These are phyloP conservation scores for Penicillium mononematosum DNA, from an alignment of 495 filamentous ascomycete genomes.

Conservation along the genomic window DNA sequence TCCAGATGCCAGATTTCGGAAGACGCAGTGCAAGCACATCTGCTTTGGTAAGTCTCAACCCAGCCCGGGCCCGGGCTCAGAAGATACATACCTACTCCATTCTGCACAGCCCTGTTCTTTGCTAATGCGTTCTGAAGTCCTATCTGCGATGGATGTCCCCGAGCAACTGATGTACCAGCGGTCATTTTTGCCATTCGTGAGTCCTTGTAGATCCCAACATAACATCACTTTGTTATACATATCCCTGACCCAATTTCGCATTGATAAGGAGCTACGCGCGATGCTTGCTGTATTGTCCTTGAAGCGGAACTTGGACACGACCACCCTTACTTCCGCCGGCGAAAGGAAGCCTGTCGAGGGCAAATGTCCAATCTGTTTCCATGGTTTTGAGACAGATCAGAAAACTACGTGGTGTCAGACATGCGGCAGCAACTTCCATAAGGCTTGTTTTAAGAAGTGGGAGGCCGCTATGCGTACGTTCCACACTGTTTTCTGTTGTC, in stretches of 20 bases:
- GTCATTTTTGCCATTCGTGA: background rate
- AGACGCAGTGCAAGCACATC: constrained; percentile 74
- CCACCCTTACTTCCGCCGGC: background rate
- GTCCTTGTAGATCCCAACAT: background rate
- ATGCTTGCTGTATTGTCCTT: constrained; percentile 41
- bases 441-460: constrained; percentile 71
- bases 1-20: constrained; percentile 51
- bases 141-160: background rate
- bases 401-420: constrained; percentile 68
- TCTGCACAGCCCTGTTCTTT: background rate
- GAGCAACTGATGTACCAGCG: background rate
- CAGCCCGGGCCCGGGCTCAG: background rate
- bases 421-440: constrained; percentile 80
- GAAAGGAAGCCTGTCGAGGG: constrained; percentile 52
- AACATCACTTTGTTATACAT: constrained; percentile 3
- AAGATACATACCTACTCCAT: background rate
- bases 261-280: constrained; percentile 47
- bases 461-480: constrained; percentile 49
- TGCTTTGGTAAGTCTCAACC: constrained; percentile 50
- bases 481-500: constrained; percentile 53
- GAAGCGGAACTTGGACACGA: constrained; percentile 13
- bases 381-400: constrained; percentile 56
- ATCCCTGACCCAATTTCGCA: constrained; percentile 15
- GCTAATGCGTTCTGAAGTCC: background rate
- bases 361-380: constrained; percentile 80